phyloP scores from a whole-genome alignment of 768 basidiomycete species.

The Termitomyces heimii region DNA sequence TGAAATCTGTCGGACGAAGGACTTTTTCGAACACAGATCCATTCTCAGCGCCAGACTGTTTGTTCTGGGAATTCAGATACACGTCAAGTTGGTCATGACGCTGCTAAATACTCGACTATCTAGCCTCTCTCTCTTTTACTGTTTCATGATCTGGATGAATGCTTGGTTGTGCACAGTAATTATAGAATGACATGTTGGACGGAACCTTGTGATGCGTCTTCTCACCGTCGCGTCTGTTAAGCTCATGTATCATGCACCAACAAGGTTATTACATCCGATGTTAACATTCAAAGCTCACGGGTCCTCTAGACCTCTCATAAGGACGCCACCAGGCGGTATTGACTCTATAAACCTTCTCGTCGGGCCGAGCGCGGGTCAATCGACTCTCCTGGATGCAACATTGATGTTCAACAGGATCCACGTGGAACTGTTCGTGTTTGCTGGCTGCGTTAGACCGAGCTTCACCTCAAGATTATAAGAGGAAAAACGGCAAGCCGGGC shows the following conservation, averaged over 20 bases:
- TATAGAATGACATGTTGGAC: not conserved
- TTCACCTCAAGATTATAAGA: not conserved
- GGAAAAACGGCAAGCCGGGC: not conserved
- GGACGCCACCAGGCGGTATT: not conserved
- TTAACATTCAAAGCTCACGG: not conserved
- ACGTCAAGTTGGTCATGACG: not conserved
- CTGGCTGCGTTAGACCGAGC: not conserved
- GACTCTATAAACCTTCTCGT: no score
- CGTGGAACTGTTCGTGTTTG: not conserved
- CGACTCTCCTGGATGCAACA: not conserved
- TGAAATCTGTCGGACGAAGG: not conserved
- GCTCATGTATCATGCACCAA: not conserved
- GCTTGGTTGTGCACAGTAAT: not conserved
- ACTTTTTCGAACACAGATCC: constrained; percentile 13
- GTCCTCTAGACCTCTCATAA: not conserved
- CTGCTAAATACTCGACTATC: not conserved
- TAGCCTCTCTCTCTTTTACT: not conserved
- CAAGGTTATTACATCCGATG: not conserved
- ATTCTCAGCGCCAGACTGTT: constrained; percentile 8
- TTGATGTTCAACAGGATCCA: not conserved
- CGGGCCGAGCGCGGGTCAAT: not conserved
- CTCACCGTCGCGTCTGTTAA: not conserved
- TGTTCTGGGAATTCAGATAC: not conserved
- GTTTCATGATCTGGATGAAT: not conserved
- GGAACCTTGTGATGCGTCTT: not conserved